A percentile compares a stretch with the other conserved stretches of the same genome.
These are phyloP conservation scores for Termitomyces sp. DNA, from an alignment of 768 basidiomycete genomes.

Conservation along the genomic window DNA sequence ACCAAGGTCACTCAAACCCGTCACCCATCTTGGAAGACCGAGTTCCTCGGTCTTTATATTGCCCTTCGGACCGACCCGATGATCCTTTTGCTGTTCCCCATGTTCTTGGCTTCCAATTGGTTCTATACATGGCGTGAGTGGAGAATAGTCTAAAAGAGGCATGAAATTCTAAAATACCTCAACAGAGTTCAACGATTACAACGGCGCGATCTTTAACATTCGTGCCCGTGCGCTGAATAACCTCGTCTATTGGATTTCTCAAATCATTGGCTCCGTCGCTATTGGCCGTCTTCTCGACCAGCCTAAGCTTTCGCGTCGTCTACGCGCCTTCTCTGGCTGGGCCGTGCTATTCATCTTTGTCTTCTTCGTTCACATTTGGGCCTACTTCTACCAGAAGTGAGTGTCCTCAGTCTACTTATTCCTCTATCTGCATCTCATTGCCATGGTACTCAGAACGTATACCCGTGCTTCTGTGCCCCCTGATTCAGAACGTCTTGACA, in stretches of 20 bases:
- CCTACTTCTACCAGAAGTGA: conserved; percentile 70
- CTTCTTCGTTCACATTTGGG: conserved; percentile 73
- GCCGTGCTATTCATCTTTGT: conserved; percentile 55
- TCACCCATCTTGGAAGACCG: conserved; percentile 78
- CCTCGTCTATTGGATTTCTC: conserved; percentile 75
- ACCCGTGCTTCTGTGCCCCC: conserved; percentile 47
- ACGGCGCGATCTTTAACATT: conserved; percentile 75
- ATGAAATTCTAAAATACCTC: background rate
- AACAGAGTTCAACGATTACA: conserved; percentile 76
- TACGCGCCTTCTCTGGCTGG: conserved; percentile 74
- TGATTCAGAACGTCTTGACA: conserved; percentile 49
- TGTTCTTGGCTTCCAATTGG: conserved; percentile 85
- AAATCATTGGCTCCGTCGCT: conserved; percentile 69
- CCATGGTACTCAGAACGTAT: conserved; percentile 39
- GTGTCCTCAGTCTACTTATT: conserved; percentile 13
- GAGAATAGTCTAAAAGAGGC: background rate
- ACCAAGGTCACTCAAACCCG: conserved; percentile 57
- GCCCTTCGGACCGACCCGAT: conserved; percentile 67
- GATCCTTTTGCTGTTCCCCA: conserved; percentile 76
- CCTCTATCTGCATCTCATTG: background rate
- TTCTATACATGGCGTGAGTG: conserved; percentile 81
- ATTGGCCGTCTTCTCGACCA: conserved; percentile 71
- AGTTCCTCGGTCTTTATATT: conserved; percentile 64
- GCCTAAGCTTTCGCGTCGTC: conserved; percentile 49
- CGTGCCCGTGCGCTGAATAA: conserved; percentile 75